Percentiles rank a stretch among this genome's conserved stretches.
phyloP scores from a whole-genome alignment of 139 green algal genomes.

The Nannochloris sp. region DNA sequence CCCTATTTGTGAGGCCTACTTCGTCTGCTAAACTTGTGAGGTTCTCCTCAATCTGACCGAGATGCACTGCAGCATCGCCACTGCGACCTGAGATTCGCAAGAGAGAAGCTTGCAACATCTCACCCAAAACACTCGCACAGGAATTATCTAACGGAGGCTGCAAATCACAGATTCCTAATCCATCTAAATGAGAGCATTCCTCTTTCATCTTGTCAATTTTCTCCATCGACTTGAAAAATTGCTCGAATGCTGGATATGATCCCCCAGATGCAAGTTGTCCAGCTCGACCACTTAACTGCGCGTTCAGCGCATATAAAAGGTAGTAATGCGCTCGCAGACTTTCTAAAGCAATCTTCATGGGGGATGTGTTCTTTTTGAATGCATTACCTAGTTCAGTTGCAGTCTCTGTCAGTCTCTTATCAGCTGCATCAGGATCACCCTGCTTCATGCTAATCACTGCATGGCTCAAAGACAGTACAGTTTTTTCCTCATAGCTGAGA shows the following conservation, averaged over 20 bases:
- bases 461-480: conserved; percentile 4
- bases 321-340: conserved; percentile 3
- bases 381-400: not conserved
- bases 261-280: not conserved
- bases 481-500: not conserved
- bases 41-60: conserved; percentile 4
- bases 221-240: not conserved
- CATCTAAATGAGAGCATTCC: not conserved
- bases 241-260: not conserved
- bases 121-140: not conserved
- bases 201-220: conserved; percentile 6
- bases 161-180: not conserved
- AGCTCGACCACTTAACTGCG: not conserved
- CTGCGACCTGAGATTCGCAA: conserved; percentile 12
- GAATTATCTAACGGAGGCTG: not conserved
- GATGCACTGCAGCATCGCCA: not conserved
- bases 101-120: conserved; percentile 16
- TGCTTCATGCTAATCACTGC: conserved; percentile 1
- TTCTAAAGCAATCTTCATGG: not conserved
- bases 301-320: conserved; percentile 6
- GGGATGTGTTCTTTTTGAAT: not conserved
- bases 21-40: not conserved
- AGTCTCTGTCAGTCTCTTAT: not conserved
- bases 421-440: not conserved
- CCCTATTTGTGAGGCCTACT: too few species aligned